These are phyloP conservation scores for Austroboletus niveus DNA, from an alignment of 1,284 basidiomycete genomes.

Conservation along the genomic window DNA sequence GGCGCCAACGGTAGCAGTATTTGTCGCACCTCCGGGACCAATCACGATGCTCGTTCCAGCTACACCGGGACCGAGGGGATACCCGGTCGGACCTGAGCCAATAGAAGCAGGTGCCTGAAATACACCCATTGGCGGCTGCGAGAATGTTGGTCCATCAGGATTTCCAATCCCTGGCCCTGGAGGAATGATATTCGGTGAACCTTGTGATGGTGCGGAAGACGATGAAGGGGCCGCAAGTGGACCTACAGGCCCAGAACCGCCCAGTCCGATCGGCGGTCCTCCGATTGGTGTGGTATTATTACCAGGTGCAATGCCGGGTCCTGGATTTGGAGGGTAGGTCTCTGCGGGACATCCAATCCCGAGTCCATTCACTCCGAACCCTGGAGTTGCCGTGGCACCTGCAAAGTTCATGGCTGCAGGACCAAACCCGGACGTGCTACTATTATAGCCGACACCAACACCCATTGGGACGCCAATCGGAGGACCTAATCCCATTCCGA, in stretches of 20 bases:
- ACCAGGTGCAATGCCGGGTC: conserved; percentile 10
- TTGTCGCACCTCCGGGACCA: conserved; percentile 24
- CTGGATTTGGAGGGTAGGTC: conserved; percentile 18
- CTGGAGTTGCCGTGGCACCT: conserved; percentile 11
- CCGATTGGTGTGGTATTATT: conserved; percentile 12
- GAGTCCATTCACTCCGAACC: conserved; percentile 24
- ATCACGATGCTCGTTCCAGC: conserved; percentile 25
- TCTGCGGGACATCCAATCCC: conserved; percentile 18
- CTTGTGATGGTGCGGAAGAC: conserved; percentile 13
- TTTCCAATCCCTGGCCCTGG: conserved; percentile 12
- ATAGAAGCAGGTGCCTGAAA: conserved; percentile 28
- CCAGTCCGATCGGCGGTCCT: conserved; percentile 4
- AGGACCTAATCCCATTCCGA: conserved; percentile 30
- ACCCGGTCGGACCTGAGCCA: conserved; percentile 17
- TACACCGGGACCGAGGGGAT: conserved; percentile 22
- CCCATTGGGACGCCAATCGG: conserved; percentile 26
- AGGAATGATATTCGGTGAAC: conserved; percentile 1
- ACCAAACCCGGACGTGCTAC: conserved; percentile 19
- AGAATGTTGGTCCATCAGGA: conserved; percentile 18
- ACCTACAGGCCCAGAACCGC: conserved; percentile 14
- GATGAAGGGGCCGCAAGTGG: conserved; percentile 5
- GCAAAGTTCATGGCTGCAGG: conserved; percentile 19
- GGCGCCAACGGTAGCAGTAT: conserved; percentile 14
- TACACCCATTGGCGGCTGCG: conserved; percentile 33
- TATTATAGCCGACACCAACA: conserved; percentile 18